Percentiles rank a stretch among this genome's conserved stretches.
Conservation (phyloP, 371 early-diverging fungal genomes). For the Nematocida homosporus region DNA sequence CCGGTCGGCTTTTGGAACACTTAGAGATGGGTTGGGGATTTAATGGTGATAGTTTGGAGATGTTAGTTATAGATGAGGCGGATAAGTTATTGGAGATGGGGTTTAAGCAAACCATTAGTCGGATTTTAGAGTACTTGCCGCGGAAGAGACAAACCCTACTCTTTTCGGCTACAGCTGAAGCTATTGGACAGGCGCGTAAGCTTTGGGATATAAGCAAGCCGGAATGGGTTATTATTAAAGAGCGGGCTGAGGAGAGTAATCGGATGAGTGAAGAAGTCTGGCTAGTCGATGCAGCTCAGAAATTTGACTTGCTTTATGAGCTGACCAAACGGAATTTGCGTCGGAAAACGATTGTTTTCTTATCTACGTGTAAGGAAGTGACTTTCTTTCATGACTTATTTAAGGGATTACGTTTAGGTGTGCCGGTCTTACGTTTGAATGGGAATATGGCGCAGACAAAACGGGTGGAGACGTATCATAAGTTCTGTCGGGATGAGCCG, state of each 20-base stretch:
- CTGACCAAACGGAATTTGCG: slow-evolving; percentile 28
- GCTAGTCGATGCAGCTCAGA: slow-evolving; percentile 16
- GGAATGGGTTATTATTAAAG: slow-evolving; percentile 16
- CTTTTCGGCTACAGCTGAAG: slow-evolving; percentile 95
- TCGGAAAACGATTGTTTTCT: slow-evolving; percentile 62
- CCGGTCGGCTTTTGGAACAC: slow-evolving; percentile 84
- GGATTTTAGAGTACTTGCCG: slow-evolving; percentile 71
- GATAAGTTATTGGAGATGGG: slow-evolving; percentile 88
- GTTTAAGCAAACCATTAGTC: slow-evolving; percentile 83
- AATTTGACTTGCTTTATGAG: slow-evolving; percentile 40
- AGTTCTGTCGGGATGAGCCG: slow-evolving; percentile 59
- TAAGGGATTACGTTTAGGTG: slow-evolving; percentile 71
- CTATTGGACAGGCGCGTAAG: slow-evolving; percentile 68
- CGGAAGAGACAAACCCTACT: slow-evolving; percentile 81
- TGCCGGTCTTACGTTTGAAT: slow-evolving; percentile 67
- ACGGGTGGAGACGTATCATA: slow-evolving; percentile 73
- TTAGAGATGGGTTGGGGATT: slow-evolving; percentile 35
- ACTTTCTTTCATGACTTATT: slow-evolving; percentile 35
- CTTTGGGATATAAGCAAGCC: slow-evolving; percentile 47
- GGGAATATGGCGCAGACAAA: slow-evolving; percentile 70
- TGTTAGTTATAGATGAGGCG: slow-evolving; percentile 92
- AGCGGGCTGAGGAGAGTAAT: background rate
- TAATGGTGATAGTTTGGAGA: slow-evolving; percentile 54
- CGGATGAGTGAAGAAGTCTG: slow-evolving; percentile 6
- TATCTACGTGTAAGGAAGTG: slow-evolving; percentile 55